Evolutionary conservation across 169 alveolate species (phyloP), one percentile per base, ranked within the genome.

Genomic region (Perkinsus marinus): DNA sequence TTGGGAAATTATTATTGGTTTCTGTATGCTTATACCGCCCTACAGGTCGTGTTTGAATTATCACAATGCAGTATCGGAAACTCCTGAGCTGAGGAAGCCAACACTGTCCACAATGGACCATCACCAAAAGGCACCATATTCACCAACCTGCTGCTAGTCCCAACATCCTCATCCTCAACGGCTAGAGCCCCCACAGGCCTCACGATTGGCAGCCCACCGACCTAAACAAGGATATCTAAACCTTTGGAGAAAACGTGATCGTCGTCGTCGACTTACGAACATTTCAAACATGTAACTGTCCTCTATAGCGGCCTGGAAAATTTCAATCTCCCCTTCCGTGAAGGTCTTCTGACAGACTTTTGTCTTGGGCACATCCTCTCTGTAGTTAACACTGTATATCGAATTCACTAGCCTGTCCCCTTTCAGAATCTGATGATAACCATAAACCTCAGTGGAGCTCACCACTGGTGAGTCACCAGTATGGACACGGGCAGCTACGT

Each of bases 401-500:
- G 89, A 90, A 34, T 39, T 89, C 22, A 89, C 89, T 36, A 91
- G 89, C 37, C 93, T 79, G 36, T 91, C 93, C 16, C 93, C 93
- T 68, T 91, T 39, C 9, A 57, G 79, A 13, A 57, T 30, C 79
- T 57, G 22, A 57, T n/a, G n/a, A n/a, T n/a, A n/a, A n/a, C n/a
- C n/a, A n/a, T n/a, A n/a, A n/a, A n/a, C n/a, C n/a, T n/a, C n/a
- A n/a, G n/a, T n/a, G n/a, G n/a, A n/a, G n/a, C n/a, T n/a, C n/a
- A n/a, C n/a, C n/a, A n/a, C n/a, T n/a, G n/a, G n/a, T n/a, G n/a
- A n/a, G n/a, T n/a, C n/a, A n/a, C n/a, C n/a, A n/a, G n/a, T n/a
- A n/a, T n/a, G n/a, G n/a, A n/a, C n/a, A n/a, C n/a, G n/a, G n/a
- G n/a, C n/a, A n/a, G n/a, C n/a, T n/a, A n/a, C n/a, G n/a, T n/a